Evolutionary conservation across 2,329 filamentous ascomycete species (phyloP).

Genomic region (Gaeumannomyces sp.): DNA sequence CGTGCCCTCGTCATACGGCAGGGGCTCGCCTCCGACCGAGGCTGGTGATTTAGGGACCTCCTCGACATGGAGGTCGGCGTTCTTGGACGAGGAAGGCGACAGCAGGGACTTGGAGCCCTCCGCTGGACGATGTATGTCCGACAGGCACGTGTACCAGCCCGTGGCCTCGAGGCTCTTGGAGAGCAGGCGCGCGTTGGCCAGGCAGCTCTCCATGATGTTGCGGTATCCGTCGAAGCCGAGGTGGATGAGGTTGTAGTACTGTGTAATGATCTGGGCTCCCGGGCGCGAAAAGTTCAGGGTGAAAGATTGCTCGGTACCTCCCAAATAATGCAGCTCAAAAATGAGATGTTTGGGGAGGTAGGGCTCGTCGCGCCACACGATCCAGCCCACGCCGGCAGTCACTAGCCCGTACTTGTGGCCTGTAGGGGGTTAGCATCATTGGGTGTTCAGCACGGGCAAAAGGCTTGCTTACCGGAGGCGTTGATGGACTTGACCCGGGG

Average conservation of each 20-base stretch:
- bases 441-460: constrained; percentile 45
- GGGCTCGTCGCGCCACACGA: constrained; percentile 60
- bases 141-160: constrained; percentile 59
- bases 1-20: background rate
- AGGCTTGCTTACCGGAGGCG: constrained; percentile 48
- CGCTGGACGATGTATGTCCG: constrained; percentile 56
- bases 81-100: background rate
- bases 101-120: constrained; percentile 4
- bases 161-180: constrained; percentile 59
- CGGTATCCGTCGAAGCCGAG: constrained; percentile 61
- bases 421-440: constrained; percentile 4
- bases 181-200: constrained; percentile 58
- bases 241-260: constrained; percentile 69
- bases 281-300: constrained; percentile 69
- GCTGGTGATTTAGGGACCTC: constrained; percentile 10
- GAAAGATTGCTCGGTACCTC: constrained; percentile 64
- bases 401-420: constrained; percentile 57
- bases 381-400: constrained; percentile 64
- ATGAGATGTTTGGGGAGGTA: constrained; percentile 62
- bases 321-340: constrained; percentile 65
- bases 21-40: background rate
- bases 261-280: constrained; percentile 62
- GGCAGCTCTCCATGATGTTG: constrained; percentile 59
- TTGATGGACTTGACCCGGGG: constrained; percentile 63
- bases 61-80: constrained; percentile 9